Evolutionary conservation across 495 filamentous ascomycete species (phyloP), one percentile per base, ranked within the genome.

Genomic region (Monascus purpureus): DNA sequence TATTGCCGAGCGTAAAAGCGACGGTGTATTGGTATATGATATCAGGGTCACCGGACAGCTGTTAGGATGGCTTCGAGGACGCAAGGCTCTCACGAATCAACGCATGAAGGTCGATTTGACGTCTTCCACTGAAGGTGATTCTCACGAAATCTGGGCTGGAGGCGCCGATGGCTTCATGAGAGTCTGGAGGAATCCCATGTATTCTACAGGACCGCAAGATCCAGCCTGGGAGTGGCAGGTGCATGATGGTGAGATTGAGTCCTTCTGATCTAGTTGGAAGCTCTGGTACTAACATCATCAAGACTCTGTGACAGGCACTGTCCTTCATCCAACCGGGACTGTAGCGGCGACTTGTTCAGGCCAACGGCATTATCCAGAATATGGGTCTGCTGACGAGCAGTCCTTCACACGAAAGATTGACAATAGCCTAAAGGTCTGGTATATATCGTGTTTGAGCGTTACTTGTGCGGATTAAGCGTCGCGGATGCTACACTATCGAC

Each of bases 111-210:
- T 85, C 31, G 83, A 93, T 53, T 63, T 88, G 11, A 52, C 59
- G 13, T 28, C 59, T 35, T 37, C 54, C 14, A 49, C 53, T 5
- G 45, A 60, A 1, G 55, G 52, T 31, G 59, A 55, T 1, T 75
- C 74, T 2, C 73, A 75, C 51, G 80, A 86, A 47, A 59, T 93
- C 13, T 92, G 83, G 86, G 82, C 78, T 20, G 87, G 86, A 11
- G 82, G 81, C 2, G 72, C 56, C n/a, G 77, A 83, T 60, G 92
- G 90, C 0, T 49, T 56, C 9, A 78, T 93, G 35, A 71, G 74
- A 34, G 67, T 80, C 13, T 97, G 84, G 84, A 70, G 69, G 35
- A 66, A 76, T 19, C 65, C 72, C 4, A 72, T 63, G 28, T 67
- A 39, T 48, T 46, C 38, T 35, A 68, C 68, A 33, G 77, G 75